These are phyloP conservation scores for Vitis hybrid DNA, from an alignment of 177 flowering plant species.

Conservation along the genomic window DNA sequence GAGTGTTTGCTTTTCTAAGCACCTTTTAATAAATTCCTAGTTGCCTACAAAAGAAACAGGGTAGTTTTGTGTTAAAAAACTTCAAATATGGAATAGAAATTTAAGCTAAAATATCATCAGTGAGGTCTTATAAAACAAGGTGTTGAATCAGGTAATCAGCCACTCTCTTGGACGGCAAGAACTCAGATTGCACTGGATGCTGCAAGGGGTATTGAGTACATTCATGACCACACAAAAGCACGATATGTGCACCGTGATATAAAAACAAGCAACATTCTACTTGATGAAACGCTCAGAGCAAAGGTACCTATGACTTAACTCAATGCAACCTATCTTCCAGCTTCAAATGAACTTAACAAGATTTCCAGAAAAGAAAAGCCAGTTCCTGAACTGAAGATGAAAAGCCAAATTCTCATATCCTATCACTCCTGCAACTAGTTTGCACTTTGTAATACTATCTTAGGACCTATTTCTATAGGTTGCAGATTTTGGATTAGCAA, in stretches of 20 bases:
- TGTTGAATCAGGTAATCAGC: constrained; percentile 50
- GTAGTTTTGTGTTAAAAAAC: too few species aligned
- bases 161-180: constrained; percentile 62
- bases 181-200: constrained; percentile 50
- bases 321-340: neutral
- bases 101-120: constrained; percentile 9
- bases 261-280: constrained; percentile 46
- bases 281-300: constrained; percentile 33
- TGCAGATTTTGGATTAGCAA: constrained; percentile 82
- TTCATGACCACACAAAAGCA: constrained; percentile 48
- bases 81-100: neutral
- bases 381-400: neutral
- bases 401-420: neutral
- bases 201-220: constrained; percentile 54
- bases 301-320: constrained; percentile 24
- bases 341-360: neutral
- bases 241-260: constrained; percentile 48
- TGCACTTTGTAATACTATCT: neutral
- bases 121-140: neutral
- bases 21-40: too few species aligned
- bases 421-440: neutral
- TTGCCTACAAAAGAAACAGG: too few species aligned
- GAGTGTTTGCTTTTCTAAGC: too few species aligned
- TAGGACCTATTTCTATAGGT: constrained; percentile 37
- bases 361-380: neutral